These are phyloP conservation scores for Baudoinia panamericana DNA, from an alignment of 495 filamentous ascomycete species.

Conservation along the genomic window DNA sequence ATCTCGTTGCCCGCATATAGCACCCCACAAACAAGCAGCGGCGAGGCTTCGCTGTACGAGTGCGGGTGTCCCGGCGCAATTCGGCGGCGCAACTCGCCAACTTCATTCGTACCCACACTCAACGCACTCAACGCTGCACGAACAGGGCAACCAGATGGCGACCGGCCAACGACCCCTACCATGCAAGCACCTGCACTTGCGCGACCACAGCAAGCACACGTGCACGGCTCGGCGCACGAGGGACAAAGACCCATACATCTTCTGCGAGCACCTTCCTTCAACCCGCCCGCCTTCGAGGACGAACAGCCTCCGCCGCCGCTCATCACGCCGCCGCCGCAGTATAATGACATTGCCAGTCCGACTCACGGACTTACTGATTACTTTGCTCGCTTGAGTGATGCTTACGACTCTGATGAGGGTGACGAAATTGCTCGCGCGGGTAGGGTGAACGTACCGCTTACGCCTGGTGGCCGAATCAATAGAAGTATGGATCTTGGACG, in stretches of 20 bases:
- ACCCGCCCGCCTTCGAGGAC: slow-evolving; percentile 82
- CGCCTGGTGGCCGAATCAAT: slow-evolving; percentile 53
- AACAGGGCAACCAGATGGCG: slow-evolving; percentile 1
- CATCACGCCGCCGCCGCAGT: slow-evolving; percentile 76
- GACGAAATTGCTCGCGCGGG: slow-evolving; percentile 36
- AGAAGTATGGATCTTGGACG: slow-evolving; percentile 49
- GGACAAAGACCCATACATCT: slow-evolving; percentile 71
- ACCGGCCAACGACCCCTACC: slow-evolving; percentile 5
- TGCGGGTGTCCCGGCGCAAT: slow-evolving; percentile 70
- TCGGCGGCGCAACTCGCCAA: slow-evolving; percentile 31
- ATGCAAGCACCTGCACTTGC: slow-evolving; percentile 29
- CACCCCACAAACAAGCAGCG: slow-evolving; percentile 40
- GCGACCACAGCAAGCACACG: slow-evolving; percentile 28
- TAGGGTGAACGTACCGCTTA: slow-evolving; percentile 53
- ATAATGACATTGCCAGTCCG: slow-evolving; percentile 67
- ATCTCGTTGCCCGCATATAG: slow-evolving; percentile 78
- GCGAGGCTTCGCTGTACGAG: slow-evolving; percentile 39
- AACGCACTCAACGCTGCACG: slow-evolving; percentile 24
- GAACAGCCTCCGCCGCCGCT: slow-evolving; percentile 75
- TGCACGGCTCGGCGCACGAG: slow-evolving; percentile 17
- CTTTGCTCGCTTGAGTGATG: slow-evolving; percentile 57
- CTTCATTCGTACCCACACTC: slow-evolving; percentile 32
- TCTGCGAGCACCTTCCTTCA: slow-evolving; percentile 73
- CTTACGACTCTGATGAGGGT: slow-evolving; percentile 38
- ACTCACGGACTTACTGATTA: slow-evolving; percentile 77